Conservation (phyloP, 2,329 filamentous ascomycete species). For the Rhynchosporium agropyri region DNA sequence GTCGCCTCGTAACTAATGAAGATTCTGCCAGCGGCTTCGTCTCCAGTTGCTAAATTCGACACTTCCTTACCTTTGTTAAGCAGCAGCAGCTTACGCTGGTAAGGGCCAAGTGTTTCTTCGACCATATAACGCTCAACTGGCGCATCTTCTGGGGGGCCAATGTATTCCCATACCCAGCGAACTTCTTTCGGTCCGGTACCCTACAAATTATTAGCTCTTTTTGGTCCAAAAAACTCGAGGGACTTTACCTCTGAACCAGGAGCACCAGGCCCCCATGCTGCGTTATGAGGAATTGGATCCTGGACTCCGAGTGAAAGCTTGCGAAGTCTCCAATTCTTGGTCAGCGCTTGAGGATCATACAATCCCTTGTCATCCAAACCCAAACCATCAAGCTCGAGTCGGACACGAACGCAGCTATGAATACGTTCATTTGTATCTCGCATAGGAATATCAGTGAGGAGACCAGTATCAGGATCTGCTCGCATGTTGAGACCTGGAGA, state of each 20-base stretch:
- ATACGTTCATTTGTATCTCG: conserved; percentile 46
- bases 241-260: conserved; percentile 35
- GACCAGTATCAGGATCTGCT: conserved; percentile 45
- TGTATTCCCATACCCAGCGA: conserved; percentile 59
- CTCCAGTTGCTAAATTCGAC: conserved; percentile 9
- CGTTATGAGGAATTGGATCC: conserved; percentile 44
- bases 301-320: conserved; percentile 33
- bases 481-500: conserved; percentile 45
- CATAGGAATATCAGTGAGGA: conserved; percentile 44
- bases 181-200: conserved; percentile 41
- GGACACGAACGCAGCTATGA: conserved; percentile 41
- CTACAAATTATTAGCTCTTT: conserved; percentile 16
- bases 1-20: neutral
- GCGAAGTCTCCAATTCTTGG: conserved; percentile 36
- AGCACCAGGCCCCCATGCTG: conserved; percentile 32
- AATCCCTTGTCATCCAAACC: conserved; percentile 45
- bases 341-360: conserved; percentile 50
- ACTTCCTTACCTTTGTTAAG: conserved; percentile 42
- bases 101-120: conserved; percentile 57
- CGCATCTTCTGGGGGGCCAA: conserved; percentile 48
- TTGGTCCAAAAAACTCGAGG: neutral
- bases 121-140: conserved; percentile 50
- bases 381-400: conserved; percentile 43
- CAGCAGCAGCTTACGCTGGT: conserved; percentile 52
- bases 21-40: neutral